A percentile compares a stretch with the other conserved stretches of the same genome.
Conservation (phyloP, 2,329 filamentous ascomycete genomes). For the Emmonsia crescens region DNA sequence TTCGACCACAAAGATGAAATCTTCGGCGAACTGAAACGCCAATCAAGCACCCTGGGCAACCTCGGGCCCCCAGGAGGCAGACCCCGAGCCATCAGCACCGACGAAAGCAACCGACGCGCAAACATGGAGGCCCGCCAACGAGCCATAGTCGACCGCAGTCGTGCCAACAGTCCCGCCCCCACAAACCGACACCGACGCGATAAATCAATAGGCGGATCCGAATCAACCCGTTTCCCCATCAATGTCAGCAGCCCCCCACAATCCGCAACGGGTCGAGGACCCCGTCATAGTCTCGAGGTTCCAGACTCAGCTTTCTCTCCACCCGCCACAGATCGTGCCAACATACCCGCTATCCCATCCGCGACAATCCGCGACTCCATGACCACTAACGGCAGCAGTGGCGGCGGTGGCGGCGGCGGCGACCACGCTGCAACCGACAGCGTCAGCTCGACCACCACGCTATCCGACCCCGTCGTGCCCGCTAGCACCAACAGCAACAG, state of each 20-base stretch:
- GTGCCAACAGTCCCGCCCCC: slow-evolving; percentile 57
- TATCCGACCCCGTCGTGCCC: slow-evolving; percentile 21
- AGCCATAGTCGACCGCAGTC: slow-evolving; percentile 59
- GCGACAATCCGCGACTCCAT: neutral
- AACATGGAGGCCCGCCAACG: slow-evolving; percentile 89
- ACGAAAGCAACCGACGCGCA: slow-evolving; percentile 88
- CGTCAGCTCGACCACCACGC: slow-evolving; percentile 15
- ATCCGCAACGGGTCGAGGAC: slow-evolving; percentile 34
- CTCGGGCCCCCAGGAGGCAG: slow-evolving; percentile 37
- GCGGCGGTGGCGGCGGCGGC: slow-evolving; percentile 31
- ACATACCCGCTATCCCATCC: slow-evolving; percentile 10
- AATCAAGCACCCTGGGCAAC: slow-evolving; percentile 27
- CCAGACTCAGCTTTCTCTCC: slow-evolving; percentile 48
- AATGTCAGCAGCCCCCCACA: slow-evolving; percentile 52
- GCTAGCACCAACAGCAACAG: slow-evolving; percentile 23
- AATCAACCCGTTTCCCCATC: slow-evolving; percentile 81
- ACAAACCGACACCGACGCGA: slow-evolving; percentile 59
- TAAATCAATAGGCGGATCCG: slow-evolving; percentile 50
- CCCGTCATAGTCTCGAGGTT: slow-evolving; percentile 68
- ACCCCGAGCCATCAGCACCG: slow-evolving; percentile 79
- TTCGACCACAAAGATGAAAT: slow-evolving; percentile 91
- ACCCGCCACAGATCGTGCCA: slow-evolving; percentile 26
- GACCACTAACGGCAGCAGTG: slow-evolving; percentile 31
- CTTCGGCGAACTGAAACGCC: slow-evolving; percentile 88
- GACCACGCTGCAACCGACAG: slow-evolving; percentile 23